Evolutionary conservation across 495 filamentous ascomycete genomes (phyloP).

Genomic region (Talaromyces adpressus): DNA sequence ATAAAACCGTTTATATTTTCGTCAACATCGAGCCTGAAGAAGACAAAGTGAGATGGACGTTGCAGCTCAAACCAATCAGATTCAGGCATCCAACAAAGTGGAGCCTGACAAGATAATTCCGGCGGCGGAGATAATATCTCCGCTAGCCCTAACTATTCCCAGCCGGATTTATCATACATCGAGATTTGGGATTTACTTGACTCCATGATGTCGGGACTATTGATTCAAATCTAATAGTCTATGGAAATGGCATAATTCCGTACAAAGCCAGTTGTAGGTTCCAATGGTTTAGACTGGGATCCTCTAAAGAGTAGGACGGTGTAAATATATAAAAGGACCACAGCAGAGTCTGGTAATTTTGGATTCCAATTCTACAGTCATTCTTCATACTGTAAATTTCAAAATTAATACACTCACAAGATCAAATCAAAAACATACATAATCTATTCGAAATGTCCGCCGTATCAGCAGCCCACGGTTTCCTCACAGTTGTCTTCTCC

Average conservation of each 20-base stretch:
- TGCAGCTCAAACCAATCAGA: background rate
- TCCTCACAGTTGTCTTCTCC: background rate
- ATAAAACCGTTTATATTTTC: background rate
- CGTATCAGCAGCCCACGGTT: background rate
- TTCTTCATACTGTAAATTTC: too few relatives aligned
- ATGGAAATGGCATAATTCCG: background rate
- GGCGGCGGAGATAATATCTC: constrained; percentile 11
- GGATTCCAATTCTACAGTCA: too few relatives aligned
- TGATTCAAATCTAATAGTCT: too few relatives aligned
- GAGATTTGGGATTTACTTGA: background rate
- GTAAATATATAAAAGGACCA: background rate
- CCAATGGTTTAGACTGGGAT: too few relatives aligned
- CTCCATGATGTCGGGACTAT: background rate
- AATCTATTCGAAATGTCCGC: background rate
- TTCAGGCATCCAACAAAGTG: background rate
- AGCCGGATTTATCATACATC: constrained; percentile 1
- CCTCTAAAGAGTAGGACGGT: too few relatives aligned
- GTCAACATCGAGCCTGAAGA: too few relatives aligned
- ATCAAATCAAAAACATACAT: too few relatives aligned
- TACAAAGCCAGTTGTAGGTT: background rate
- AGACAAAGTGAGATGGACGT: background rate
- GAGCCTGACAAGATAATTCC: background rate
- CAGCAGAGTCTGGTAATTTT: too few relatives aligned
- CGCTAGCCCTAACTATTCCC: background rate
- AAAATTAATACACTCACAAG: too few relatives aligned